Base-by-base conservation (phyloP, 768 basidiomycete species). In the Galerina sulciceps region DNA sequence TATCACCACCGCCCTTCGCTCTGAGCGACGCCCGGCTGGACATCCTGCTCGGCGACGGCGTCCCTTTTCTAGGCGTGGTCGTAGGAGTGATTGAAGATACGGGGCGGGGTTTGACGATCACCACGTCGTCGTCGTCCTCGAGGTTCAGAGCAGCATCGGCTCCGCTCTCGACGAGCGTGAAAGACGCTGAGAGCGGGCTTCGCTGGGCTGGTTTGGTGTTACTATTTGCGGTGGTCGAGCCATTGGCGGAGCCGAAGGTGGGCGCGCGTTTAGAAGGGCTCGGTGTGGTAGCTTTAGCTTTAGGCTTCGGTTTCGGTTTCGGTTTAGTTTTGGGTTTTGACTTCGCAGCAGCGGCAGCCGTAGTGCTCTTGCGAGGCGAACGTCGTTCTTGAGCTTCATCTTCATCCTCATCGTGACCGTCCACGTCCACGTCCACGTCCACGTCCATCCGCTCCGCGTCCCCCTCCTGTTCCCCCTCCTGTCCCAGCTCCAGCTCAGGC, bases 181-280 rank as follows among this genome's bases (percentile, higher is more conserved):
- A 70, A 55, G 53, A 71, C 56, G 59, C 56, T 9, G 62, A 65
- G 20, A 71, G 64, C 2, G 70, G 69, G 41, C 69, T 71, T 22
- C 56, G 42, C 23, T 62, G 55, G 43, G n/a, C 20, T 20, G 47
- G 48, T 41, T 10, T 34, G 56, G 8, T 34, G 36, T 31, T n/a
- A 8, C 42, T 17, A 10, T 43, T 43, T 6, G 41, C n/a, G 5
- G 22, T 13, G 45, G 20, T 47, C 15, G 22, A 5, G 14, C 14
- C 23, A 1, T 23, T 23, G 2, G 34, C 23, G 23, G 23, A 10
- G 23, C 4, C 8, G 46, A 10, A 3, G 15, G 46, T 11, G 4
- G n/a, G 14, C 11, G 11, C 34, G 13, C 34, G 48, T 17, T 18
- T 11, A 11, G n/a, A 18, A 11, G 48, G 48, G 10, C 41, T n/a